These are phyloP conservation scores for Hyphopichia buzzinii DNA, from an alignment of 1,139 yeast genomes.

Conservation along the genomic window DNA sequence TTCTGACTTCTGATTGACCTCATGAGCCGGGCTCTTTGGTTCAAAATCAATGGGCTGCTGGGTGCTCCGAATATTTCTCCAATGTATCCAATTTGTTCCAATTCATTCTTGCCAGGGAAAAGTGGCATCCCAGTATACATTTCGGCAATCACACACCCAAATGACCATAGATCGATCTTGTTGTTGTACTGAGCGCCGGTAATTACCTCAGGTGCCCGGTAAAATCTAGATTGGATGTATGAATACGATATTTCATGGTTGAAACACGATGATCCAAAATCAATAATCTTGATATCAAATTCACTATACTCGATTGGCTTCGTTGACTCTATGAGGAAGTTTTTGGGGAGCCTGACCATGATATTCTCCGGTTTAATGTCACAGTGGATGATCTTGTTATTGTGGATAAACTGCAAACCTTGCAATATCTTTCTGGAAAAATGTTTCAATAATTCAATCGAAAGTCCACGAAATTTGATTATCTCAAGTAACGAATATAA, in stretches of 20 bases:
- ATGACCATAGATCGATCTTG: constrained; percentile 78
- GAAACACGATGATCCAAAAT: constrained; percentile 62
- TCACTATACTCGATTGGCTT: constrained; percentile 11
- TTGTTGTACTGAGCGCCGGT: constrained; percentile 72
- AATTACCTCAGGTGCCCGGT: constrained; percentile 77
- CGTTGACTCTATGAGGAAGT: constrained; percentile 8
- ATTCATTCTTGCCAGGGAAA: constrained; percentile 69
- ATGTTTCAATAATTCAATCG: constrained; percentile 45
- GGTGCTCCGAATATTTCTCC: constrained; percentile 68
- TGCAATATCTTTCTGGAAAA: constrained; percentile 56
- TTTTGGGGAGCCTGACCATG: constrained; percentile 45
- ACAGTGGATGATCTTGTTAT: constrained; percentile 65
- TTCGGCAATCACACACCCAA: constrained; percentile 70
- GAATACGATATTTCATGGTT: constrained; percentile 48
- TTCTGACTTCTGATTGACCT: constrained; percentile 16
- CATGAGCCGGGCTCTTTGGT: constrained; percentile 21
- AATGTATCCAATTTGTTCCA: constrained; percentile 59
- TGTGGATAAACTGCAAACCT: constrained; percentile 62
- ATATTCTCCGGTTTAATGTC: constrained; percentile 74
- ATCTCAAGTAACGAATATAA: constrained; percentile 65
- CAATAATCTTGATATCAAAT: constrained; percentile 53
- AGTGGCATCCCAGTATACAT: constrained; percentile 64
- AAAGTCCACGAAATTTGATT: constrained; percentile 60
- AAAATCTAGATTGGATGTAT: constrained; percentile 63
- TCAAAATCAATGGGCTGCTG: constrained; percentile 23